Conservation (phyloP, 2,329 filamentous ascomycete genomes). For the Acarospora socialis region DNA sequence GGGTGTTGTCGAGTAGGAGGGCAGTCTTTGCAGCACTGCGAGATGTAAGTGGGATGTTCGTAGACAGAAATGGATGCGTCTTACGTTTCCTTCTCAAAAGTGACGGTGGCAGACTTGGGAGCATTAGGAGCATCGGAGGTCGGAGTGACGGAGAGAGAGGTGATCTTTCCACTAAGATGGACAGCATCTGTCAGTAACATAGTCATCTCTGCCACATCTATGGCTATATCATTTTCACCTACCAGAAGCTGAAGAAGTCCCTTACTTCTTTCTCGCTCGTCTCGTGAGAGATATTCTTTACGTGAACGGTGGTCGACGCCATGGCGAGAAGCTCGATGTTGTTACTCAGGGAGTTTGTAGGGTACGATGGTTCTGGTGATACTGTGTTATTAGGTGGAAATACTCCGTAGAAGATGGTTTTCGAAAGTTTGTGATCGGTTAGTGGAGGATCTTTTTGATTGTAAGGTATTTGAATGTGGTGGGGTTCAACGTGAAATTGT, state of each 20-base stretch:
- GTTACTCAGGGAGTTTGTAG: too few species aligned
- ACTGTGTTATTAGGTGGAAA: too few species aligned
- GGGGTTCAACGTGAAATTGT: background rate
- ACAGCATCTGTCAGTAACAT: conserved; percentile 5
- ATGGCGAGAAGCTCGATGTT: too few species aligned
- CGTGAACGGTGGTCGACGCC: conserved; percentile 13
- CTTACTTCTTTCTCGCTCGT: conserved; percentile 83
- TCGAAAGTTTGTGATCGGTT: too few species aligned
- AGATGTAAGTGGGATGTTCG: conserved; percentile 4
- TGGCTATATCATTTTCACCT: too few species aligned
- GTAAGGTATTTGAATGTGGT: too few species aligned
- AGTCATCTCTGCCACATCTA: too few species aligned
- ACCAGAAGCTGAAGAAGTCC: conserved; percentile 97
- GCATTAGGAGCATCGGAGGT: conserved; percentile 40
- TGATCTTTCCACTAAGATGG: conserved; percentile 75
- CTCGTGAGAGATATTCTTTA: conserved; percentile 49
- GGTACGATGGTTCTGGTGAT: too few species aligned
- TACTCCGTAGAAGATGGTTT: too few species aligned
- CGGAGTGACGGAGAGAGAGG: conserved; percentile 59
- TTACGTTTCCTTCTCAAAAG: conserved; percentile 84
- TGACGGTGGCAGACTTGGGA: conserved; percentile 75
- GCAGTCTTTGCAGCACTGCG: conserved; percentile 75
- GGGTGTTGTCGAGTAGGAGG: conserved; percentile 90
- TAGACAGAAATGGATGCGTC: conserved; percentile 15
- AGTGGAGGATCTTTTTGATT: too few species aligned